Conservation (phyloP, 345 rosid species). For the Limnanthes douglasii region DNA sequence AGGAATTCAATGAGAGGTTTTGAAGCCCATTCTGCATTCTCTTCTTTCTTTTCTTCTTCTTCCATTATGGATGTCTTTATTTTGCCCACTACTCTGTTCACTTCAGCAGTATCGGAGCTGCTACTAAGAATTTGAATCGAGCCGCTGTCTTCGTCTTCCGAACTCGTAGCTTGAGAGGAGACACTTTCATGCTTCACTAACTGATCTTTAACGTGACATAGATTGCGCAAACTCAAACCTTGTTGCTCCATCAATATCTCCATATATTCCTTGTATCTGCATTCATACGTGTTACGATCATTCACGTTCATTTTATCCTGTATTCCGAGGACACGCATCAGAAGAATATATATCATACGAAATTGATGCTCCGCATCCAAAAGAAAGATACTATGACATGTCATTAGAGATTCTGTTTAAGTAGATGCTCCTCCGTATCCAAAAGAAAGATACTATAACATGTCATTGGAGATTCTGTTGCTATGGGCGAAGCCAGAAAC, state of each 20-base stretch:
- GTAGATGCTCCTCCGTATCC: too few relatives aligned
- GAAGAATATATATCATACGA: background rate
- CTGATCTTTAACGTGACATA: background rate
- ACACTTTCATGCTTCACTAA: background rate
- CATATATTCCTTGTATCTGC: background rate
- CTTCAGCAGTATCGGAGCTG: background rate
- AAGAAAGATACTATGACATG: background rate
- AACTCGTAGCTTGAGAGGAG: background rate
- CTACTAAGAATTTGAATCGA: background rate
- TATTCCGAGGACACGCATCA: background rate
- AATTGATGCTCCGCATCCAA: background rate
- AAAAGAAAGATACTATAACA: background rate
- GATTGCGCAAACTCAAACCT: background rate
- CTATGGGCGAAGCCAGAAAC: too few relatives aligned
- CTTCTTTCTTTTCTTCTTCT: background rate
- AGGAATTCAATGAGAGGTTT: constrained; percentile 53
- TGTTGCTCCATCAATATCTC: background rate
- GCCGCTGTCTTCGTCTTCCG: background rate
- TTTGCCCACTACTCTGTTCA: background rate
- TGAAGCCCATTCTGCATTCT: constrained; percentile 59
- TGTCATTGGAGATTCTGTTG: background rate
- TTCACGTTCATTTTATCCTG: background rate
- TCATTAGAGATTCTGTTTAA: background rate
- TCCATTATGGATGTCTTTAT: background rate
- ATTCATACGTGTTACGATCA: background rate